A percentile compares a stretch with the other conserved stretches of the same genome.
These are phyloP conservation scores for Metschnikowia matae DNA, from an alignment of 805 yeast genomes.

Conservation along the genomic window DNA sequence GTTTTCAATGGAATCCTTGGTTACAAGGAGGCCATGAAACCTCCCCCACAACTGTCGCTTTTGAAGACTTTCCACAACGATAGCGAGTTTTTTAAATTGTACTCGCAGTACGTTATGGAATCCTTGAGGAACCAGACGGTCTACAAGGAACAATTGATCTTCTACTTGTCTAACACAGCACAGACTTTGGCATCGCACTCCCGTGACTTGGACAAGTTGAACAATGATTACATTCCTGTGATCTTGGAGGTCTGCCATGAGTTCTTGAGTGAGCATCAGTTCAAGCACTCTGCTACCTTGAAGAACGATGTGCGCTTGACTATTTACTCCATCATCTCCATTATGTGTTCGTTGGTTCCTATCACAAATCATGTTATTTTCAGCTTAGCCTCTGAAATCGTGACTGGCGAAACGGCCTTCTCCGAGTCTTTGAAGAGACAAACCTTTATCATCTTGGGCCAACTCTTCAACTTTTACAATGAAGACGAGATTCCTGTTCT, in stretches of 20 bases:
- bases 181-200: constrained; percentile 64
- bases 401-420: constrained; percentile 24
- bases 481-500: constrained; percentile 9
- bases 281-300: constrained; percentile 19
- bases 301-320: constrained; percentile 66
- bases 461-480: constrained; percentile 32
- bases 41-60: constrained; percentile 66
- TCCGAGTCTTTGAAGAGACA: constrained; percentile 23
- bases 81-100: constrained; percentile 59
- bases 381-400: constrained; percentile 32
- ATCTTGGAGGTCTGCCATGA: constrained; percentile 57
- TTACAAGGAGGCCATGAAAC: constrained; percentile 58
- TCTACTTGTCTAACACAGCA: constrained; percentile 70
- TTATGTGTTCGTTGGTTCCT: constrained; percentile 68
- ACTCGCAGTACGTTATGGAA: constrained; percentile 51
- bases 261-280: constrained; percentile 33
- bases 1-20: constrained; percentile 68
- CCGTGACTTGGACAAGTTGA: constrained; percentile 39
- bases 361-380: constrained; percentile 35
- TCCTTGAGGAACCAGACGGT: constrained; percentile 52
- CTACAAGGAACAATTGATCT: constrained; percentile 69
- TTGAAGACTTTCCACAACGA: constrained; percentile 69
- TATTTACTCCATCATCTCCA: constrained; percentile 78
- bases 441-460: constrained; percentile 38
- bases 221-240: constrained; percentile 48